Percentiles rank a stretch among this genome's conserved stretches.
phyloP scores from a whole-genome alignment of 176 grass and related monocot species.

The Musa acuminata region DNA sequence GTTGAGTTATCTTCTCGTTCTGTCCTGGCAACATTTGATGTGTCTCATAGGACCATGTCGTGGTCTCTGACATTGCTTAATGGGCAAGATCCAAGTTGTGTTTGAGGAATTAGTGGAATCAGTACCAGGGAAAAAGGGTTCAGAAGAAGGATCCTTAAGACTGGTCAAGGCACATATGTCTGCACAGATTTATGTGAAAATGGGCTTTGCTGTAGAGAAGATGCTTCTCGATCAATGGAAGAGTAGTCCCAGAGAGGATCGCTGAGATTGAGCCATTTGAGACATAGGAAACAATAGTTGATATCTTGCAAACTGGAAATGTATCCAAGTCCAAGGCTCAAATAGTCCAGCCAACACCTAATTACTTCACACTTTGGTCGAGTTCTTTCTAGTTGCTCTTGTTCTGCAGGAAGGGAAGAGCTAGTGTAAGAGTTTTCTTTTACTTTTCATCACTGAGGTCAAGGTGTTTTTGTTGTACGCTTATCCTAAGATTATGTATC shows the following conservation, averaged over 20 bases:
- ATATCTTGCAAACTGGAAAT: constrained; percentile 45
- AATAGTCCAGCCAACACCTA: constrained; percentile 30
- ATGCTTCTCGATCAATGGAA: constrained; percentile 36
- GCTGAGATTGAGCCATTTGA: constrained; percentile 52
- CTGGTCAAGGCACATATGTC: constrained; percentile 50
- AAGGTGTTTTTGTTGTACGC: too few species aligned
- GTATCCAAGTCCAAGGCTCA: constrained; percentile 46
- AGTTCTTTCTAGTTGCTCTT: background rate
- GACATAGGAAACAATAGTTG: constrained; percentile 17
- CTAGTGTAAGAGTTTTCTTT: background rate
- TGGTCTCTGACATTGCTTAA: constrained; percentile 74
- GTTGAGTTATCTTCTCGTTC: constrained; percentile 52
- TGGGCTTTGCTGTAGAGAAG: constrained; percentile 62
- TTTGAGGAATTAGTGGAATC: constrained; percentile 76
- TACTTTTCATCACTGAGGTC: too few species aligned
- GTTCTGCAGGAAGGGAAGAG: background rate
- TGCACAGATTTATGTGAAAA: constrained; percentile 79
- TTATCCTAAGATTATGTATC: too few species aligned
- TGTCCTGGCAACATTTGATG: constrained; percentile 22
- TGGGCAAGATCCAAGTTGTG: constrained; percentile 46
- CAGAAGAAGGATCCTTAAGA: constrained; percentile 59
- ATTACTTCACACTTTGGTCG: constrained; percentile 60
- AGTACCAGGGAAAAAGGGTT: constrained; percentile 44
- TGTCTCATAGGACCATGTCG: constrained; percentile 20
- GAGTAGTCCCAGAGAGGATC: constrained; percentile 65